These are phyloP conservation scores for Phalaenopsis aphrodite DNA, from an alignment of 106 monocot species.

Conservation along the genomic window DNA sequence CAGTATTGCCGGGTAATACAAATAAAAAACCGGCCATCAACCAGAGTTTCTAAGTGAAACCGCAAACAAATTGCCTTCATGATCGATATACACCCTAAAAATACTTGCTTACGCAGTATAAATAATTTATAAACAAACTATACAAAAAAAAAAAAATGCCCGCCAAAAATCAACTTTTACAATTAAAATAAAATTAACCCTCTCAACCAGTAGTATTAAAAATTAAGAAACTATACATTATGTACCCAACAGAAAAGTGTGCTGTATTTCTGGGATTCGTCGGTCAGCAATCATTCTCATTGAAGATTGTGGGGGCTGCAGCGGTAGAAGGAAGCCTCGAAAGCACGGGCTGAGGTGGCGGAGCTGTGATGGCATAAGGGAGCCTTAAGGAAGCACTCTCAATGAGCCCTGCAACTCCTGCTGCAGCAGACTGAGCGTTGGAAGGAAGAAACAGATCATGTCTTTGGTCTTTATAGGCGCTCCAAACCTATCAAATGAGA, in stretches of 20 bases:
- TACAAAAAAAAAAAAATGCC: not conserved
- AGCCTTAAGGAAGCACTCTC: slow-evolving; percentile 69
- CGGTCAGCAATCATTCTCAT: slow-evolving; percentile 17
- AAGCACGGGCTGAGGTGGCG: slow-evolving; percentile 43
- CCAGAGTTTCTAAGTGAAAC: not conserved
- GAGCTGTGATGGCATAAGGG: slow-evolving; percentile 71
- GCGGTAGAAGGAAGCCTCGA: slow-evolving; percentile 42
- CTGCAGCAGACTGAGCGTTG: slow-evolving; percentile 93
- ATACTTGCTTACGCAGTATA: not conserved
- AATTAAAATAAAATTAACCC: slow-evolving; percentile 3
- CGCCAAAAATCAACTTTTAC: not conserved
- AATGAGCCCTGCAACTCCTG: slow-evolving; percentile 97
- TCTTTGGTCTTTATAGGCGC: slow-evolving; percentile 96
- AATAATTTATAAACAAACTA: not conserved
- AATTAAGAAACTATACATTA: slow-evolving; percentile 28
- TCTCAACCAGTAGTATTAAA: not conserved
- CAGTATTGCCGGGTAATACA: no score
- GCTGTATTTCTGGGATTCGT: no score
- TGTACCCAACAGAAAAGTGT: slow-evolving; percentile 1
- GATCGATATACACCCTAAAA: not conserved
- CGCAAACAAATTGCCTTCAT: not conserved
- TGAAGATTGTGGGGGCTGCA: slow-evolving; percentile 19
- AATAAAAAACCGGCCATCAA: not conserved
- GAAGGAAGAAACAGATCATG: slow-evolving; percentile 98
- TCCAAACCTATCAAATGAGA: slow-evolving; percentile 67